These are phyloP conservation scores for Paramecium sexaurelia DNA, from an alignment of 73 alveolate species.

Conservation along the genomic window DNA sequence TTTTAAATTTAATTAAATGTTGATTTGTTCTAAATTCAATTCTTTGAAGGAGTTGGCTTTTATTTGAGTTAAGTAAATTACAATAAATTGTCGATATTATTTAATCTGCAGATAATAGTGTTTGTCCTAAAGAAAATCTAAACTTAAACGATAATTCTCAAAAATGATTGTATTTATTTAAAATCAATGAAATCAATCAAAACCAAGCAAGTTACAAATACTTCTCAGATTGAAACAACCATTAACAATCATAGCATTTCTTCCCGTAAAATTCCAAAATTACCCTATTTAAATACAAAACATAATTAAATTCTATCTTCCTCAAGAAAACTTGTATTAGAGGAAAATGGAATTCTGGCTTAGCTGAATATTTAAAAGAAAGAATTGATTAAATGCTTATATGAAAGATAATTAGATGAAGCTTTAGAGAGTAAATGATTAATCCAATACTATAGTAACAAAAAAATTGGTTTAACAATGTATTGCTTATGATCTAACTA, in stretches of 20 bases:
- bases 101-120: too few species aligned
- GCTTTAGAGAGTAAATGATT: conserved; percentile 22
- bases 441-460: background rate
- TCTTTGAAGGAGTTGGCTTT: too few species aligned
- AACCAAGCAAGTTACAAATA: conserved; percentile 12
- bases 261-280: background rate
- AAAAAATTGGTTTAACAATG: background rate
- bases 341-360: background rate
- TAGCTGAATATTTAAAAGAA: background rate
- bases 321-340: background rate
- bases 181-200: background rate
- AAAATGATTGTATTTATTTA: background rate
- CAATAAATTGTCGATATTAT: too few species aligned
- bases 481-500: background rate
- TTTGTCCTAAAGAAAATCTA: too few species aligned
- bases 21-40: too few species aligned
- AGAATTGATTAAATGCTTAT: background rate
- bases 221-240: conserved; percentile 46
- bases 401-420: background rate
- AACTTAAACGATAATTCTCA: too few species aligned
- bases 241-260: background rate
- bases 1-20: too few species aligned
- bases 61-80: too few species aligned
- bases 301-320: background rate
- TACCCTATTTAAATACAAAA: background rate